These are phyloP conservation scores for Globisporangium paroecandrum DNA, from an alignment of 352 stramenopile genomes.

Conservation along the genomic window DNA sequence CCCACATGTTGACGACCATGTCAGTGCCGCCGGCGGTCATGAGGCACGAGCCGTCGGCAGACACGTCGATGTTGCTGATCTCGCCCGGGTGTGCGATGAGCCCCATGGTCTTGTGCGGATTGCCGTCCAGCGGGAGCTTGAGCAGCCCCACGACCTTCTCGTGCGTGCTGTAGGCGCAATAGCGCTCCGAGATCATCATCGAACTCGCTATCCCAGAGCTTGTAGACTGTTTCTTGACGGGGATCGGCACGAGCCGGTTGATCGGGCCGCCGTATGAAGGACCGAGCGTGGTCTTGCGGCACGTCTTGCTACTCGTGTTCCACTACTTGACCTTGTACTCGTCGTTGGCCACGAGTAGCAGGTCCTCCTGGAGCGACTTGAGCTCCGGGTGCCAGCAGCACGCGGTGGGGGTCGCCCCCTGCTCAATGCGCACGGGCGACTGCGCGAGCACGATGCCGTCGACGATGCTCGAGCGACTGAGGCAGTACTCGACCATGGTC, in stretches of 20 bases:
- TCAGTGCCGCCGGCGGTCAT: conserved; percentile 87
- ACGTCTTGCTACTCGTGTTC: conserved; percentile 90
- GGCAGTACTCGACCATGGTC: conserved; percentile 88
- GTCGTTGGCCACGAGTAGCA: conserved; percentile 86
- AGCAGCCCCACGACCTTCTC: conserved; percentile 84
- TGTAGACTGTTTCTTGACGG: conserved; percentile 19
- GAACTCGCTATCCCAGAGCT: background rate
- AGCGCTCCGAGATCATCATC: conserved; percentile 32
- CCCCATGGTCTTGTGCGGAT: conserved; percentile 90
- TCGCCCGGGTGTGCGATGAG: conserved; percentile 89
- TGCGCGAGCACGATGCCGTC: conserved; percentile 84
- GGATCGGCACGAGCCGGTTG: conserved; percentile 73
- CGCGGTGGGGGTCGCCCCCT: conserved; percentile 78
- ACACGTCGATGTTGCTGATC: conserved; percentile 86
- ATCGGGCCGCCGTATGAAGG: conserved; percentile 90
- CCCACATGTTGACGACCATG: conserved; percentile 91
- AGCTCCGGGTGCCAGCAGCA: conserved; percentile 90
- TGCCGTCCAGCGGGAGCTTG: conserved; percentile 90
- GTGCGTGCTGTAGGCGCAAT: conserved; percentile 78
- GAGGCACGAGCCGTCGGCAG: conserved; percentile 82
- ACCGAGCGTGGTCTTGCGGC: conserved; percentile 85
- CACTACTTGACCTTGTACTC: conserved; percentile 95
- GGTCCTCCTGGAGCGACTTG: conserved; percentile 80
- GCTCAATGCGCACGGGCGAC: conserved; percentile 74
- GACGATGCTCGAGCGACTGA: conserved; percentile 75